Evolutionary conservation across 495 filamentous ascomycete species (phyloP), one percentile per base, ranked within the genome.

Genomic region (Acidomyces sp.): DNA sequence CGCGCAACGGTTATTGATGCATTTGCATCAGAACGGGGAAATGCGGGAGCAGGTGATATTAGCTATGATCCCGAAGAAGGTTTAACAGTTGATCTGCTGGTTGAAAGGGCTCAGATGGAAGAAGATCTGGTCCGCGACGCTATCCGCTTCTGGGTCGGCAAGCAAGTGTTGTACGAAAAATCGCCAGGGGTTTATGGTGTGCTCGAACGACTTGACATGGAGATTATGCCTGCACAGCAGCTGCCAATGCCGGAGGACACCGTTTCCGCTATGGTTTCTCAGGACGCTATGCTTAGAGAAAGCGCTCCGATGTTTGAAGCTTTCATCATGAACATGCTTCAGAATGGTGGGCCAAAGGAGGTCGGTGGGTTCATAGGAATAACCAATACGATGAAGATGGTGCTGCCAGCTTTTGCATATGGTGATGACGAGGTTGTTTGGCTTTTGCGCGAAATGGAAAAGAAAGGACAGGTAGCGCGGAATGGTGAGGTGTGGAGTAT

Each of bases 261-360:
- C 26, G 38, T 43, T 18, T 42, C 39, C 3, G 52, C 54, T 0
- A 51, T 62, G 10, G 58, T 50, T 34, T 48, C 46, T 13, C 51
- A 55, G 21, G 46, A 50, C 12, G 60, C 59, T 16, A 24, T 58
- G 35, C 37, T 62, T 11, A 70, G 69, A 56, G 83, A 92, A 64
- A 87, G 86, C 54, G 79, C 79, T 63, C 71, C 73, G 37, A 68
- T 93, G 26, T 92, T 93, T 62, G 82, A 78, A 77, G 77, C 83
- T 55, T 95, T 90, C 55, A 83, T 99, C 43, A 66, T 82, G 36
- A 84, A 82, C 32, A 95, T 99, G 88, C 63, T 99, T 62, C 96
- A 82, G 43, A 95, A 96, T 57, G 71, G 79, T 43, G 82, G 80
- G 4, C 62, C 77, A 21, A 92, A 93, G 80, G 43, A 41, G 32